phyloP scores from a whole-genome alignment of 805 yeast species.

The Isabelozyma rhagii region DNA sequence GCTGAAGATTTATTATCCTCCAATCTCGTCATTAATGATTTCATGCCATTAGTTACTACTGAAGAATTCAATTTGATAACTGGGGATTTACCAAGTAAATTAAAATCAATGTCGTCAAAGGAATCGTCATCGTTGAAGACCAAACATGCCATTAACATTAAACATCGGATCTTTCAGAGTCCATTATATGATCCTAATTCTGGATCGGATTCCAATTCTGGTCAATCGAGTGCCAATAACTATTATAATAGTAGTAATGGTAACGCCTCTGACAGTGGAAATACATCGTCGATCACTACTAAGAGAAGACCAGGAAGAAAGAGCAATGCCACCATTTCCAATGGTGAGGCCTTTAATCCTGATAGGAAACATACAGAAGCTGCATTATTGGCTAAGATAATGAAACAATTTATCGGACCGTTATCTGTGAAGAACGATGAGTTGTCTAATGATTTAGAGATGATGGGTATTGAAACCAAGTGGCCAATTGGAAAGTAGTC shows the following conservation, averaged over 20 bases:
- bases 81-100: conserved; percentile 32
- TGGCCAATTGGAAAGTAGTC: conserved; percentile 27
- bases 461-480: conserved; percentile 31
- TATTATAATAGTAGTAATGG: background rate
- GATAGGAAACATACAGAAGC: conserved; percentile 30
- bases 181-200: conserved; percentile 38
- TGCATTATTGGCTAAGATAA: conserved; percentile 36
- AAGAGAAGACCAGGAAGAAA: conserved; percentile 38
- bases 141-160: conserved; percentile 15
- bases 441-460: conserved; percentile 30
- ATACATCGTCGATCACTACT: conserved; percentile 11
- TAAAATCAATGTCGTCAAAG: conserved; percentile 10
- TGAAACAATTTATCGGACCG: conserved; percentile 42
- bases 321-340: conserved; percentile 16
- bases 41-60: conserved; percentile 37
- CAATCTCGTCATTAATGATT: conserved; percentile 29
- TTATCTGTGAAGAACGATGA: conserved; percentile 32
- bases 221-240: background rate
- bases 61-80: conserved; percentile 39
- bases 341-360: background rate
- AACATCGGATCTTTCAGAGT: conserved; percentile 40
- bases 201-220: conserved; percentile 33
- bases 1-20: background rate
- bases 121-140: conserved; percentile 7
- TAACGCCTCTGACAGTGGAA: conserved; percentile 3